Conservation (phyloP, 306 rosid genomes). For the Trifolium repens region DNA sequence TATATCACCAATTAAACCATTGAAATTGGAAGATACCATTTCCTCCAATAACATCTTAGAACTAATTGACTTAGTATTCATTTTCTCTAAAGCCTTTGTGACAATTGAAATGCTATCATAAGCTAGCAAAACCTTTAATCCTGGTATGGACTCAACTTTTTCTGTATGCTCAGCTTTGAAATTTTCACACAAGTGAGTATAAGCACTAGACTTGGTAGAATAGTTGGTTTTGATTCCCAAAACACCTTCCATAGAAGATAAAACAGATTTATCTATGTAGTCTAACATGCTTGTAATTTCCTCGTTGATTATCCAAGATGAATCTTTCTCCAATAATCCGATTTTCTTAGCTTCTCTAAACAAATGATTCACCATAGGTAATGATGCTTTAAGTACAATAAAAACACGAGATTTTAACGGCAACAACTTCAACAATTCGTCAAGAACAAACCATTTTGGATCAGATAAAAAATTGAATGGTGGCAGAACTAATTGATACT, state of each 20-base stretch:
- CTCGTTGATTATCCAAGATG: constrained; percentile 67
- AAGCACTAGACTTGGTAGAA: constrained; percentile 34
- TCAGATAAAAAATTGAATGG: constrained; percentile 49
- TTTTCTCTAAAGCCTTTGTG: constrained; percentile 49
- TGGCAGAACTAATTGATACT: constrained; percentile 59
- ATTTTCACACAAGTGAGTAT: constrained; percentile 36
- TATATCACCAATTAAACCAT: constrained; percentile 62
- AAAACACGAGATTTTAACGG: constrained; percentile 56
- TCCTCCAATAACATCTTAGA: constrained; percentile 34
- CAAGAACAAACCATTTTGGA: constrained; percentile 56
- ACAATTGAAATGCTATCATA: constrained; percentile 55
- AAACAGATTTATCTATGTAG: constrained; percentile 32
- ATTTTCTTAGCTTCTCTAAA: constrained; percentile 58
- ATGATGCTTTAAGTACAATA: constrained; percentile 59
- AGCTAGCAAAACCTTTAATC: constrained; percentile 58
- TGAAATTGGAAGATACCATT: constrained; percentile 46
- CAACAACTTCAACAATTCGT: constrained; percentile 53
- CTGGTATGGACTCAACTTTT: constrained; percentile 41
- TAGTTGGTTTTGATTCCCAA: constrained; percentile 60
- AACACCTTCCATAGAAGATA: constrained; percentile 57
- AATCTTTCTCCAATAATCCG: constrained; percentile 51
- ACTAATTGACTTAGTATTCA: constrained; percentile 24
- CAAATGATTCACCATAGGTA: constrained; percentile 54
- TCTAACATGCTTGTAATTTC: constrained; percentile 47
- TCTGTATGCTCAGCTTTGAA: too few species aligned